Evolutionary conservation across 352 stramenopile species (phyloP).

Genomic region (Phytopythium ostracodes): DNA sequence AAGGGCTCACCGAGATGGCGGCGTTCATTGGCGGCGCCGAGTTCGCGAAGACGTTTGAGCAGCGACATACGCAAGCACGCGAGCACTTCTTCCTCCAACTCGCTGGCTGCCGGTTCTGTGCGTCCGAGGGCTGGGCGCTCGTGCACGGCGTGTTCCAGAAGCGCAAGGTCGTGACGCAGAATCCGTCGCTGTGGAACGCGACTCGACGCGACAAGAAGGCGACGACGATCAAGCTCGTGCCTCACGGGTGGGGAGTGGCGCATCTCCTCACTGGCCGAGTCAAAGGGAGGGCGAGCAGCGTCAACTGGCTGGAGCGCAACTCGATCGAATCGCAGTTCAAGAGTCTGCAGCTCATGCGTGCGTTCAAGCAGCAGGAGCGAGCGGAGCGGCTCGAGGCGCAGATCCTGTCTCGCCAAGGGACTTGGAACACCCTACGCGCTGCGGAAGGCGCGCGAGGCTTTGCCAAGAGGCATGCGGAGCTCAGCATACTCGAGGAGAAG

Average conservation of each 20-base stretch:
- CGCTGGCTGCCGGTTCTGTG: slow-evolving; percentile 43
- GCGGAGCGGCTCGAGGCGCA: slow-evolving; percentile 63
- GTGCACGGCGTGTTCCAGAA: slow-evolving; percentile 75
- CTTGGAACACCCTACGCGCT: slow-evolving; percentile 53
- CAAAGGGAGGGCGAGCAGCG: slow-evolving; percentile 4
- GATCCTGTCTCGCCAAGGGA: slow-evolving; percentile 59
- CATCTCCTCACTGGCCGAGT: slow-evolving; percentile 57
- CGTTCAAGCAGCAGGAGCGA: slow-evolving; percentile 62
- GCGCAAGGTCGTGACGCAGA: slow-evolving; percentile 22
- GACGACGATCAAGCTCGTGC: slow-evolving; percentile 28
- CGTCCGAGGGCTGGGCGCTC: slow-evolving; percentile 68
- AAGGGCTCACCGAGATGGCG: slow-evolving; percentile 43
- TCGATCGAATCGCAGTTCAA: slow-evolving; percentile 75
- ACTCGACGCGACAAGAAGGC: slow-evolving; percentile 13
- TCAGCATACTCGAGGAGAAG: slow-evolving; percentile 61
- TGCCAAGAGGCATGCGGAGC: slow-evolving; percentile 55
- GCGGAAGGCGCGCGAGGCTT: slow-evolving; percentile 70
- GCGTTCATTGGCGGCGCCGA: slow-evolving; percentile 55
- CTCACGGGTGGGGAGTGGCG: slow-evolving; percentile 75
- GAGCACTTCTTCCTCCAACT: slow-evolving; percentile 62
- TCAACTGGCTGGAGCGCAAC: slow-evolving; percentile 64
- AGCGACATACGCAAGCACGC: slow-evolving; percentile 46
- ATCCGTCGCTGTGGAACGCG: slow-evolving; percentile 12
- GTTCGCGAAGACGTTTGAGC: slow-evolving; percentile 71
- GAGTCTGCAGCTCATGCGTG: slow-evolving; percentile 56